These are phyloP conservation scores for Epichloe coenophiala DNA, from an alignment of 2,329 filamentous ascomycete species.

Conservation along the genomic window DNA sequence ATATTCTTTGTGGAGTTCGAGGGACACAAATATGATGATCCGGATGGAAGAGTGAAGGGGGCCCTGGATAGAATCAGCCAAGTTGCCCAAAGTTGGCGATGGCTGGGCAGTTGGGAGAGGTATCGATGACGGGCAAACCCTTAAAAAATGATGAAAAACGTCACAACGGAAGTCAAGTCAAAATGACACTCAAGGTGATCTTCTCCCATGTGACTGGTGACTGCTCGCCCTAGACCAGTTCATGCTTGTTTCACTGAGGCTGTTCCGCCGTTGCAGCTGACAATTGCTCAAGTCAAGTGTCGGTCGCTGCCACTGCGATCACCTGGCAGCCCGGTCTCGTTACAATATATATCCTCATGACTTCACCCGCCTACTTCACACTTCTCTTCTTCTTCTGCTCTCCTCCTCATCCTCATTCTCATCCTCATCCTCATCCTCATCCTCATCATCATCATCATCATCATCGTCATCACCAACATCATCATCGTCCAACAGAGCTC, in stretches of 20 bases:
- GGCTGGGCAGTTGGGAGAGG: conserved; percentile 54
- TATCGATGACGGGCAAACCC: conserved; percentile 10
- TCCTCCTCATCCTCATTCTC: background rate
- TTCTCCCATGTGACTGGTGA: background rate
- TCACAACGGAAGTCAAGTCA: background rate
- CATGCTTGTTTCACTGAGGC: background rate
- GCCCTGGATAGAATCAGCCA: conserved; percentile 45
- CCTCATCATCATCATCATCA: background rate
- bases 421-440: background rate
- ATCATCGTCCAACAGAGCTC: background rate
- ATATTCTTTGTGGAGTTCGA: conserved; percentile 90
- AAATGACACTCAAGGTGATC: background rate
- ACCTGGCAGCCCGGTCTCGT: background rate
- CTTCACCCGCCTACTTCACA: background rate
- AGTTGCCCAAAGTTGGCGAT: conserved; percentile 50
- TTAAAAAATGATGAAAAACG: background rate
- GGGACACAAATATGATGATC: conserved; percentile 39
- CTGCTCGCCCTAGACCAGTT: background rate
- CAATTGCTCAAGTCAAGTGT: background rate
- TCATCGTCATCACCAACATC: background rate
- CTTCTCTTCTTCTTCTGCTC: background rate
- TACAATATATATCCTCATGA: background rate
- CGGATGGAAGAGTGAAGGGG: conserved; percentile 41
- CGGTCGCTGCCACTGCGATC: background rate
- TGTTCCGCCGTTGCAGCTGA: background rate